These are phyloP conservation scores for Styphnolobium japonicum DNA, from an alignment of 306 rosid species.

Conservation along the genomic window DNA sequence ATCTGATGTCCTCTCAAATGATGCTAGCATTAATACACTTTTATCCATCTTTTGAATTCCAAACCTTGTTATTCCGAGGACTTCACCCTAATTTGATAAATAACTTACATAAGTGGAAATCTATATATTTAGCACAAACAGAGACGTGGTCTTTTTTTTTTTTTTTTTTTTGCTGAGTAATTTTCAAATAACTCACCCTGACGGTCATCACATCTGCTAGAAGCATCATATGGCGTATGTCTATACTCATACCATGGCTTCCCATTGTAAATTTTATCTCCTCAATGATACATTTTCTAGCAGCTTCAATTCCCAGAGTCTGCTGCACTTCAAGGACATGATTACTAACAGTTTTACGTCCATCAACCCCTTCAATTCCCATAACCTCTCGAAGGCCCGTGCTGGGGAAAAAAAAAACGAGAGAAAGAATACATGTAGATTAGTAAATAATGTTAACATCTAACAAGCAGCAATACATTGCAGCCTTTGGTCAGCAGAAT, in stretches of 20 bases:
- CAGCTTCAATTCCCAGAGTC: slow-evolving; percentile 90
- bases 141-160: neutral
- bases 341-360: slow-evolving; percentile 65
- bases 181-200: slow-evolving; percentile 58
- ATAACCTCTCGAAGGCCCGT: slow-evolving; percentile 74
- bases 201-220: slow-evolving; percentile 91
- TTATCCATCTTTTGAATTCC: slow-evolving; percentile 92
- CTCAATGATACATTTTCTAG: slow-evolving; percentile 73
- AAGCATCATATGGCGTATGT: slow-evolving; percentile 92
- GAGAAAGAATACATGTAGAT: neutral
- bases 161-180: neutral
- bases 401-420: slow-evolving; percentile 34
- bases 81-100: slow-evolving; percentile 62
- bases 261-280: slow-evolving; percentile 79
- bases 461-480: neutral
- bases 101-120: neutral
- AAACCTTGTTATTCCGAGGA: slow-evolving; percentile 91
- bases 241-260: slow-evolving; percentile 84
- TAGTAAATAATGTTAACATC: neutral
- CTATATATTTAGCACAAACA: neutral
- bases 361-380: slow-evolving; percentile 85
- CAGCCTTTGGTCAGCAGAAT: neutral
- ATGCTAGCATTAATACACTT: slow-evolving; percentile 87
- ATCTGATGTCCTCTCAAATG: slow-evolving; percentile 87
- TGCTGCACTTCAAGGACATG: slow-evolving; percentile 73